A percentile compares a stretch with the other conserved stretches of the same genome.
These are phyloP conservation scores for Trichomonas gallinae DNA, from an alignment of 208 protist genomes.

Conservation along the genomic window DNA sequence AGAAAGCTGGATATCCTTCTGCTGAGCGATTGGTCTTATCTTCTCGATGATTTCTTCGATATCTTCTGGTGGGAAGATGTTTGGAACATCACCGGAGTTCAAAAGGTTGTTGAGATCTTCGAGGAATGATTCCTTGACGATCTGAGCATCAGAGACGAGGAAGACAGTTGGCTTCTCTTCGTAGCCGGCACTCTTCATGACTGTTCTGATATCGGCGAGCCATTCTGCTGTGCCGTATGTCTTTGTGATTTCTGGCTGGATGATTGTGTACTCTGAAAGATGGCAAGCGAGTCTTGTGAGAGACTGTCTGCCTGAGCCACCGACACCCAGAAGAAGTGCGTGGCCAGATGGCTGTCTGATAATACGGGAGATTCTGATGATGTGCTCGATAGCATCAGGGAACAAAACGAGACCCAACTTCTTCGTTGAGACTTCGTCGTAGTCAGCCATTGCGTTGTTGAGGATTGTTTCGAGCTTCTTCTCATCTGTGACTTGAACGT, in stretches of 20 bases:
- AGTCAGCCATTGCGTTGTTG: constrained; percentile 69
- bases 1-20: constrained; percentile 64
- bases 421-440: constrained; percentile 61
- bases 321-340: constrained; percentile 83
- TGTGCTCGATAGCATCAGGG: constrained; percentile 80
- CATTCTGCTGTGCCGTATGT: constrained; percentile 81
- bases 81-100: constrained; percentile 88
- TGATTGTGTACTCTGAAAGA: constrained; percentile 73
- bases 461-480: constrained; percentile 56
- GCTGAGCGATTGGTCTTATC: constrained; percentile 73
- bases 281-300: constrained; percentile 76
- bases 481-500: constrained; percentile 68
- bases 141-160: constrained; percentile 88
- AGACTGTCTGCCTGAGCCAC: constrained; percentile 84
- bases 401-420: constrained; percentile 87
- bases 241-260: constrained; percentile 82
- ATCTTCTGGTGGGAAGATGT: constrained; percentile 76
- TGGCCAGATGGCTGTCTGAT: constrained; percentile 82
- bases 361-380: constrained; percentile 76
- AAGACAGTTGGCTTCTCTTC: constrained; percentile 82
- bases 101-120: constrained; percentile 96
- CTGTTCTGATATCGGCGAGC: constrained; percentile 77
- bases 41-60: constrained; percentile 70
- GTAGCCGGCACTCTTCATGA: constrained; percentile 68
- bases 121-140: constrained; percentile 83